Conservation (phyloP, 2,329 filamentous ascomycete species). For the Fusarium virguliforme region DNA sequence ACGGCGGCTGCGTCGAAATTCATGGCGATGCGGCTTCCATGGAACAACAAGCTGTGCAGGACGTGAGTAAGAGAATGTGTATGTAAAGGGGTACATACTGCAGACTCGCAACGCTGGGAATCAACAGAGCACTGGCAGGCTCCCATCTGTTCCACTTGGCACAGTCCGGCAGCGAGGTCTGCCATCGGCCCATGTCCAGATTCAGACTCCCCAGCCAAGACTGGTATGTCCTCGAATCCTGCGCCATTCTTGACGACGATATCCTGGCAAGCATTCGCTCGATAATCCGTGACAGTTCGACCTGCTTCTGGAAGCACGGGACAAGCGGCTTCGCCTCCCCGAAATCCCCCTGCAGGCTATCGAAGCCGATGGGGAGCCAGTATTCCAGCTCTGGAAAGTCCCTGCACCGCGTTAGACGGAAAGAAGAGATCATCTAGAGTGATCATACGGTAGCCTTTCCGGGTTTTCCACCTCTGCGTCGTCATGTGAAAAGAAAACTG, state of each 20-base stretch:
- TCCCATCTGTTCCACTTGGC: conserved; percentile 46
- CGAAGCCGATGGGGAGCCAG: conserved; percentile 47
- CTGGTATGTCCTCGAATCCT: conserved; percentile 1
- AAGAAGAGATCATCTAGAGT: no score
- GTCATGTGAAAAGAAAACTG: not conserved
- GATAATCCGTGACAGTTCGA: conserved; percentile 32
- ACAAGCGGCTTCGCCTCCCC: conserved; percentile 26
- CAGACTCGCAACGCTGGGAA: not conserved
- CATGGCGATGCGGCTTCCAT: conserved; percentile 14
- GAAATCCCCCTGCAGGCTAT: conserved; percentile 7
- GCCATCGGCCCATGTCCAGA: conserved; percentile 43
- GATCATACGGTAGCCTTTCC: conserved; percentile 18
- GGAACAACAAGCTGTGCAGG: not conserved
- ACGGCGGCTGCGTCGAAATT: conserved; percentile 8
- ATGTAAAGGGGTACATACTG: not conserved
- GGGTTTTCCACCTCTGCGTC: conserved; percentile 13
- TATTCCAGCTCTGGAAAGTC: conserved; percentile 41
- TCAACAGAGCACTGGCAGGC: not conserved
- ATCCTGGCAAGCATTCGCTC: conserved; percentile 41
- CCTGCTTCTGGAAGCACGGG: conserved; percentile 40
- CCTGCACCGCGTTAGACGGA: not conserved
- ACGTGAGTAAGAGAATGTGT: no score
- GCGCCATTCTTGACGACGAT: conserved; percentile 25
- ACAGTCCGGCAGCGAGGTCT: conserved; percentile 34
- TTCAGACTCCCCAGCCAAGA: conserved; percentile 15